Evolutionary conservation across 164 flowering plant genomes (phyloP), one percentile per base, ranked within the genome.

Genomic region (Euptelea pleiosperma): DNA sequence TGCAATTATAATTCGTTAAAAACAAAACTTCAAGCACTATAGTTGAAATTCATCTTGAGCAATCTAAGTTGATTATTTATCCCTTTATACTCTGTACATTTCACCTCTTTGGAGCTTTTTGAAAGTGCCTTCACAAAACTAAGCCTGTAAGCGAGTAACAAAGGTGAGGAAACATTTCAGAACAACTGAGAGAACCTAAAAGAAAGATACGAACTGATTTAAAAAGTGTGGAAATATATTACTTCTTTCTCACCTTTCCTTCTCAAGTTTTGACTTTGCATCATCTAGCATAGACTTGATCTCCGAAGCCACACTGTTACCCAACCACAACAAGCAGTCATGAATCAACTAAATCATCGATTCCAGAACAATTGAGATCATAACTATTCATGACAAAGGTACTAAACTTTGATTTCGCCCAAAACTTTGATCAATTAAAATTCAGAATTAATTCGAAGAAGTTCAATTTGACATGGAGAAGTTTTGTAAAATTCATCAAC

Each of bases 21-120:
- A 55, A 15, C 3, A 34, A 31, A 39, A 42, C 6, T 15, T 26
- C 39, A 48, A 22, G 14, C 9, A 3, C 19, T 12, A 22, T 16
- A 21, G 14, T 55, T 1, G n/a, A 47, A 60, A 47, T n/a, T 2
- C 7, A n/a, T n/a, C n/a, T n/a, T n/a, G n/a, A n/a, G n/a, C 18
- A 22, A 31, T 47, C 30, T 33, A 25, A 35, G 19, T 45, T 12
- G 5, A 35, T 3, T 40, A 11, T 50, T 24, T 2, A 2, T 9
- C 31, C 12, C 21, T 48, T 6, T 28, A 24, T 45, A 6, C 18
- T 8, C 10, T 33, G 8, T 16, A 21, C 18, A 28, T 4, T 6
- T 9, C 66, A 57, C 98, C 96, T 92, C 98, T 69, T 89, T 92
- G 30, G 96, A 81, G 72, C 85, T 89, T 78, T 89, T 92, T 25